phyloP scores from a whole-genome alignment of 2,329 filamentous ascomycete species.

The Waltergamsia citrina region DNA sequence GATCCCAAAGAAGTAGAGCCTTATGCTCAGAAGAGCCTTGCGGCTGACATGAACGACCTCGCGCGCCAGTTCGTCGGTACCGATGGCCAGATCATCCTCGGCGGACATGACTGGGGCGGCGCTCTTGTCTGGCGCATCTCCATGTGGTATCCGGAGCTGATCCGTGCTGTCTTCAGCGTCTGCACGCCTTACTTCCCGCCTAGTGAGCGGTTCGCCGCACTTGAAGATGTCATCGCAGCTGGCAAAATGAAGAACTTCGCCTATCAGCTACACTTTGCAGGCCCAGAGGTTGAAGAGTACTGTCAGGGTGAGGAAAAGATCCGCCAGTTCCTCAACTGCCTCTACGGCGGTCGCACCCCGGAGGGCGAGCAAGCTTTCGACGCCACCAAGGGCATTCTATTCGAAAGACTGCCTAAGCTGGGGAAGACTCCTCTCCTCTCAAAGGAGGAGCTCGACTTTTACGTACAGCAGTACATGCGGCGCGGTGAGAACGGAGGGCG shows the following conservation, averaged over 20 bases:
- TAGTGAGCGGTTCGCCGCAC: slow-evolving; percentile 36
- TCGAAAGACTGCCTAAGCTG: slow-evolving; percentile 53
- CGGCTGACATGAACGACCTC: slow-evolving; percentile 67
- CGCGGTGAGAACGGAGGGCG: slow-evolving; percentile 36
- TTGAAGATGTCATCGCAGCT: slow-evolving; percentile 49
- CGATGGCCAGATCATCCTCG: slow-evolving; percentile 58
- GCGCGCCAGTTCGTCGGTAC: slow-evolving; percentile 42
- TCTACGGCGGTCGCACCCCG: slow-evolving; percentile 59
- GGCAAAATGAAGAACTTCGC: slow-evolving; percentile 56
- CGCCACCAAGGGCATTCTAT: slow-evolving; percentile 49
- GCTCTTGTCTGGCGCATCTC: slow-evolving; percentile 65
- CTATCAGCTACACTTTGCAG: slow-evolving; percentile 77
- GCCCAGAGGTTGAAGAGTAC: slow-evolving; percentile 52
- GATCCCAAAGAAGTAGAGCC: slow-evolving; percentile 51
- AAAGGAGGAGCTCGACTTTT: slow-evolving; percentile 66
- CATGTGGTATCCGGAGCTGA: slow-evolving; percentile 62
- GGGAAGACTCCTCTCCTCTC: slow-evolving; percentile 49
- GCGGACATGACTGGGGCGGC: slow-evolving; percentile 92
- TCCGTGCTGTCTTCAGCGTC: slow-evolving; percentile 68
- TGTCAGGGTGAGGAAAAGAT: slow-evolving; percentile 53
- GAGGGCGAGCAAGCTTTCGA: slow-evolving; percentile 46
- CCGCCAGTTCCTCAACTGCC: slow-evolving; percentile 56
- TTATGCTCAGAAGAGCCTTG: slow-evolving; percentile 64
- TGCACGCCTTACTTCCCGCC: slow-evolving; percentile 68
- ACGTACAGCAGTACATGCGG: slow-evolving; percentile 62